A percentile compares a stretch with the other conserved stretches of the same genome.
phyloP scores from a whole-genome alignment of 1,139 yeast genomes.

The Sugiyamaella grinbergsii region DNA sequence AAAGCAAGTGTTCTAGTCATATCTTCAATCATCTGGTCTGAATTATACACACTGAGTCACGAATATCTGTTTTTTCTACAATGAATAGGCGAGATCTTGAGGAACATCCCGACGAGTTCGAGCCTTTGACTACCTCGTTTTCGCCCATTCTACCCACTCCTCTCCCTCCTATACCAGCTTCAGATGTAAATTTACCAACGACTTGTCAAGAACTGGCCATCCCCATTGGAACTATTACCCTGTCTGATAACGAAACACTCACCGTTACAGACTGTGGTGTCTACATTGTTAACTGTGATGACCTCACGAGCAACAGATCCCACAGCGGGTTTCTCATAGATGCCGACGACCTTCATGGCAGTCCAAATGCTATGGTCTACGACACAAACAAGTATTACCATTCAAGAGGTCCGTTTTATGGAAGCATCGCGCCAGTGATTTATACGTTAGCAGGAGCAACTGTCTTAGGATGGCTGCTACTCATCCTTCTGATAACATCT shows the following conservation, averaged over 20 bases:
- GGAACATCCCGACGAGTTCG: too few species aligned
- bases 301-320: neutral
- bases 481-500: constrained; percentile 39
- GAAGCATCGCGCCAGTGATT: constrained; percentile 42
- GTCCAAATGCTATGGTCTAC: neutral
- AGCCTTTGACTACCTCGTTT: neutral
- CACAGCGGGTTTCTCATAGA: constrained; percentile 6
- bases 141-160: constrained; percentile 2
- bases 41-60: too few species aligned
- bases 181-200: neutral
- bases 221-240: constrained; percentile 6
- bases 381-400: constrained; percentile 1
- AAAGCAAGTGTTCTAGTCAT: too few species aligned
- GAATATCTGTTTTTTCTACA: too few species aligned
- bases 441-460: constrained; percentile 42
- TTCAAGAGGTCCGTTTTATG: constrained; percentile 37
- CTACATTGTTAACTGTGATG: constrained; percentile 11
- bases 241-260: constrained; percentile 2
- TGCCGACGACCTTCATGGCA: neutral
- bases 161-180: neutral
- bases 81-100: too few species aligned
- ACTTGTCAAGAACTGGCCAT: constrained; percentile 8
- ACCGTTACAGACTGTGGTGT: constrained; percentile 15
- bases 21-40: too few species aligned
- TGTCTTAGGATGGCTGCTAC: constrained; percentile 42